Base-by-base conservation (phyloP, 1,284 basidiomycete species). In the Rhodotorula sp. region DNA sequence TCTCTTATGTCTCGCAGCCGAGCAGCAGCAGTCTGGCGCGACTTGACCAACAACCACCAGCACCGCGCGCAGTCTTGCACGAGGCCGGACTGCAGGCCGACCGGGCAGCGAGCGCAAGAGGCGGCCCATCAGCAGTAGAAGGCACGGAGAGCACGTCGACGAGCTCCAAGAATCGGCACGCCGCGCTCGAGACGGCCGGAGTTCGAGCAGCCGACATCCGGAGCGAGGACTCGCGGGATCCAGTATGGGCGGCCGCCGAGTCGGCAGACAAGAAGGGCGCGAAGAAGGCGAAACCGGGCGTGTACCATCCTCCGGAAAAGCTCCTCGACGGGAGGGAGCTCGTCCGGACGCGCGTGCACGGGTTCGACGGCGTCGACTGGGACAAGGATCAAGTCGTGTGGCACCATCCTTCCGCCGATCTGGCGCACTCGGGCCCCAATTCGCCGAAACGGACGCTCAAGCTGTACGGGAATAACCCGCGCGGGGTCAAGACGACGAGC, bases 331-430 rank as follows among this genome's bases (percentile, higher is more conserved):
- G 68, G 14, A 37, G 46, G 33, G 66, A 67, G 53, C 67, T 76
- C 54, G 68, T 68, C 1, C 64, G 54, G 22, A 67, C 66, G 46
- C 70, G 74, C 42, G 33, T 70, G 56, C 56, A 68, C 53, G 74
- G 74, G 4, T 69, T 77, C 49, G 66, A 74, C 18, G 74, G 71
- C 14, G 70, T 72, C 30, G 76, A 78, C 42, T 77, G 76, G 77
- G 67, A 74, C 54, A 51, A 54, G 42, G 76, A 77, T 53, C 53
- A 72, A 60, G 73, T 78, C 64, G 58, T 72, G n/a, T 78, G 77
- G 77, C 67, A 78, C 53, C 60, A 63, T 7, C 68, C 71, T 22
- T 4, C 45, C 29, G n/a, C 66, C 7, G 44, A 49, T 8, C 26
- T 45, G 10, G 74, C 75, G 6, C 72, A 76, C 37, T 67, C 72